A percentile compares a stretch with the other conserved stretches of the same genome.
Conservation (phyloP, 2,329 filamentous ascomycete genomes). For the Neonectria hederae region DNA sequence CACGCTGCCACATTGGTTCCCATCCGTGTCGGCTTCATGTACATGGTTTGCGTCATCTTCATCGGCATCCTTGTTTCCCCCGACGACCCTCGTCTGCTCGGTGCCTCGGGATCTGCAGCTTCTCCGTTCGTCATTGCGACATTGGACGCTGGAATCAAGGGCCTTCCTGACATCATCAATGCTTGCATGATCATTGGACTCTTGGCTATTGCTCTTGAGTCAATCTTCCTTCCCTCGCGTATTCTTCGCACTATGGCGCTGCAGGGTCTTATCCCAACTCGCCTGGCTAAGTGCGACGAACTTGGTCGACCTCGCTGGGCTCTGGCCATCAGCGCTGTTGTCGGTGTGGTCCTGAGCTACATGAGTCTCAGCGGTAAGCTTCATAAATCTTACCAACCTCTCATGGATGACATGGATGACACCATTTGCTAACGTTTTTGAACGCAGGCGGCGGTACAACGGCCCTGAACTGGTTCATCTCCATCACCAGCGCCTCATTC, state of each 20-base stretch:
- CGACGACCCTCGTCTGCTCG: slow-evolving; percentile 25
- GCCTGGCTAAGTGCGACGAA: slow-evolving; percentile 19
- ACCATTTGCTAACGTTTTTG: background rate
- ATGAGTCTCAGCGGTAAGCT: slow-evolving; percentile 21
- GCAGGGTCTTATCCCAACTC: slow-evolving; percentile 16
- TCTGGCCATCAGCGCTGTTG: slow-evolving; percentile 3
- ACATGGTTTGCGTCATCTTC: slow-evolving; percentile 32
- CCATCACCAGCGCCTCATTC: slow-evolving; percentile 25
- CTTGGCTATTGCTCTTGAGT: slow-evolving; percentile 26
- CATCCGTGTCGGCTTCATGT: slow-evolving; percentile 31
- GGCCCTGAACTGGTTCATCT: slow-evolving; percentile 23
- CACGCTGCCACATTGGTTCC: slow-evolving; percentile 33
- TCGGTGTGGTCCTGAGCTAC: slow-evolving; percentile 21
- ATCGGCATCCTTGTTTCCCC: slow-evolving; percentile 27
- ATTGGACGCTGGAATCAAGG: slow-evolving; percentile 19
- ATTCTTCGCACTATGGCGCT: slow-evolving; percentile 31
- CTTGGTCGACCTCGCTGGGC: slow-evolving; percentile 20
- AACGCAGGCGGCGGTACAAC: slow-evolving; percentile 9
- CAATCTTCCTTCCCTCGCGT: slow-evolving; percentile 28
- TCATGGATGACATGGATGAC: background rate
- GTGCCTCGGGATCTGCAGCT: slow-evolving; percentile 24
- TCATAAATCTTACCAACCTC: no score
- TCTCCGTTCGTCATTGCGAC: slow-evolving; percentile 33
- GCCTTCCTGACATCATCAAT: slow-evolving; percentile 26
- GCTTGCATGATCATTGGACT: slow-evolving; percentile 32